Base-by-base conservation (phyloP, 192 early-diverging fungal genomes). In the Jimgerdemannia flammicorona region DNA sequence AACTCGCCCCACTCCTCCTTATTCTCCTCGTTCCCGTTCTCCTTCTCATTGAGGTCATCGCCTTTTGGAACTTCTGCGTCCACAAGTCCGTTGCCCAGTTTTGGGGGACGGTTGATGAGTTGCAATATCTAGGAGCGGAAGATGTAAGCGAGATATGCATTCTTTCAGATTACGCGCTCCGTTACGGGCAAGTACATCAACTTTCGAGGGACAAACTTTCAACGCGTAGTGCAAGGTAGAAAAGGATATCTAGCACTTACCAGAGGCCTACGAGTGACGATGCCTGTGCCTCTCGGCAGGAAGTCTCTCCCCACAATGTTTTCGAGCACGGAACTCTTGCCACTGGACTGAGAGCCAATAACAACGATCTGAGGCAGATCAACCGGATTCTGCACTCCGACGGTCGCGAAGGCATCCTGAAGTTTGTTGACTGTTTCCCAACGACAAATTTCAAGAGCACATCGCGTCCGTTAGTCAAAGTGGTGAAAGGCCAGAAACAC, bases 221-320 rank as follows among this genome's bases (percentile, higher is more conserved):
- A 67, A 17, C 11, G 0, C 43, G 3, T 17, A 42, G 29, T 19
- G 4, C 1, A 64, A 11, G 8, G 14, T 7, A 17, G 10, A 65
- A 42, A 14, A 11, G 29, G 18, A 20, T 11, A 59, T 69, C n/a
- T 14, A 10, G 66, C 43, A 71, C 79, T 74, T 90, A 92, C 92
- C 76, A 99, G 88, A 44, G 98, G 98, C 42, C 98, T 91, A 70
- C 98, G 91, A 64, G 98, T 99, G 59, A 99, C 98, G 79, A 99
- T 99, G 41, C 97, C 97, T 17, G 91, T 93, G 40, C 98, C 98
- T 77, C 98, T 89, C 67, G 98, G 98, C 74, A 99, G 80, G 87
- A 99, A 99, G 87, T 99, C 98, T 72, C 95, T 86, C 29, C 98
- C 98, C 39, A 99, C 98, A 90, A 99, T 97, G 83, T 99, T 99